A percentile compares a stretch with the other conserved stretches of the same genome.
Evolutionary conservation across 306 rosid species (phyloP).

Genomic region (Cyamopsis tetragonoloba): DNA sequence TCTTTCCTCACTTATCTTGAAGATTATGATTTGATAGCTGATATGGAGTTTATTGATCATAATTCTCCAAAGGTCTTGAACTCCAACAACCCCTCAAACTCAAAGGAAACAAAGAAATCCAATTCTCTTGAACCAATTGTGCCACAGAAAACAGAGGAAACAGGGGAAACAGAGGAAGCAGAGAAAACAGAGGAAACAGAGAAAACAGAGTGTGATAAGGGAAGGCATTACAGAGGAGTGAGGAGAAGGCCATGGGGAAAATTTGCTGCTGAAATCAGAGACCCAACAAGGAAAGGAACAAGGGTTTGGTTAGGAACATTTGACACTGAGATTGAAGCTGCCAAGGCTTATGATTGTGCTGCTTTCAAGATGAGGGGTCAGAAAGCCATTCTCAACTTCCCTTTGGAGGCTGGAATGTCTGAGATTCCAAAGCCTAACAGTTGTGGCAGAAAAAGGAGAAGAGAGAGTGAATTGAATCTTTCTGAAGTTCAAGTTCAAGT

Average conservation of each 20-base stretch:
- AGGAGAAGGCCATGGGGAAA: conserved; percentile 91
- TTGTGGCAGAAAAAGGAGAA: conserved; percentile 49
- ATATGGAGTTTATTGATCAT: conserved; percentile 2
- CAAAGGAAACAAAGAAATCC: not conserved
- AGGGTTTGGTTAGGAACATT: conserved; percentile 92
- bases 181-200: not conserved
- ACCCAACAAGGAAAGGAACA: conserved; percentile 57
- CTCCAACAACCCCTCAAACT: not conserved
- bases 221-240: conserved; percentile 66
- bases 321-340: conserved; percentile 70
- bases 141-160: not conserved
- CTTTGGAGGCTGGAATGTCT: conserved; percentile 59
- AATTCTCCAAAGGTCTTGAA: not conserved
- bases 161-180: not conserved
- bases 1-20: conserved; percentile 15
- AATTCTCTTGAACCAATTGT: not conserved
- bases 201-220: conserved; percentile 5
- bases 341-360: conserved; percentile 82
- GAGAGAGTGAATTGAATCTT: conserved; percentile 3
- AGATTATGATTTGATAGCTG: conserved; percentile 21
- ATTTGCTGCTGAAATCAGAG: conserved; percentile 87
- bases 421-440: conserved; percentile 36
- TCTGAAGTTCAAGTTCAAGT: conserved; percentile 5
- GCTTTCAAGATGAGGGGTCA: conserved; percentile 84
- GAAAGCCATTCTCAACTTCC: conserved; percentile 76